Evolutionary conservation across 2,329 filamentous ascomycete genomes (phyloP).

Genomic region (Simplicillium sp.): DNA sequence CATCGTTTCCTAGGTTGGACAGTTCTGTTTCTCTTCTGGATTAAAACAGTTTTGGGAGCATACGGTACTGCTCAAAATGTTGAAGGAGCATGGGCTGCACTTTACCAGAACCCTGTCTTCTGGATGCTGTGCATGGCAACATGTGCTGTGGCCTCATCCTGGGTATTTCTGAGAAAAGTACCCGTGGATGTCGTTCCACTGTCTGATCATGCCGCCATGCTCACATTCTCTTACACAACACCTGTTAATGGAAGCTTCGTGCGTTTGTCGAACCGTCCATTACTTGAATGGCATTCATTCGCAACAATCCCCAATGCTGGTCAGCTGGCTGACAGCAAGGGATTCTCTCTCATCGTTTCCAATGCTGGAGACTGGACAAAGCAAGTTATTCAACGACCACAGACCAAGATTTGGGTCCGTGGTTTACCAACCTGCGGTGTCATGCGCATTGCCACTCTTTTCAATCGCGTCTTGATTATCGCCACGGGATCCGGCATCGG

Average conservation of each 20-base stretch:
- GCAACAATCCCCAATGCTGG: constrained; percentile 57
- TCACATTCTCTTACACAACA: constrained; percentile 58
- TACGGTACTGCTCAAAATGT: constrained; percentile 28
- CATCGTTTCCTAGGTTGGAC: constrained; percentile 71
- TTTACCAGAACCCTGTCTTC: constrained; percentile 36
- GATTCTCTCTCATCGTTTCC: constrained; percentile 61
- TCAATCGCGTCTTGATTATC: constrained; percentile 55
- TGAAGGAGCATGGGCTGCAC: constrained; percentile 22
- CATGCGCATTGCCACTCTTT: constrained; percentile 56
- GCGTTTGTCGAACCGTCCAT: constrained; percentile 51
- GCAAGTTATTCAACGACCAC: constrained; percentile 50
- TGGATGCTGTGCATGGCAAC: constrained; percentile 62
- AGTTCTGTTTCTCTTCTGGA: constrained; percentile 56
- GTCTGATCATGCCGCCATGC: constrained; percentile 61
- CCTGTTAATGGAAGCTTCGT: constrained; percentile 37
- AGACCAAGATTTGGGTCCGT: constrained; percentile 55
- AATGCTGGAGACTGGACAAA: constrained; percentile 70
- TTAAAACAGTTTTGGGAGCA: constrained; percentile 46
- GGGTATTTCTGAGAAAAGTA: constrained; percentile 61
- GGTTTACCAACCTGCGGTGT: constrained; percentile 60
- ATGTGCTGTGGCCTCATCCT: constrained; percentile 58
- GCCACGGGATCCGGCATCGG: constrained; percentile 68
- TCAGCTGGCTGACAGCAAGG: constrained; percentile 19
- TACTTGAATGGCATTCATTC: constrained; percentile 68
- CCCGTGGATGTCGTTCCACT: constrained; percentile 56